Evolutionary conservation across 768 basidiomycete genomes (phyloP).

Genomic region (Omphalotus guepiniiformis): DNA sequence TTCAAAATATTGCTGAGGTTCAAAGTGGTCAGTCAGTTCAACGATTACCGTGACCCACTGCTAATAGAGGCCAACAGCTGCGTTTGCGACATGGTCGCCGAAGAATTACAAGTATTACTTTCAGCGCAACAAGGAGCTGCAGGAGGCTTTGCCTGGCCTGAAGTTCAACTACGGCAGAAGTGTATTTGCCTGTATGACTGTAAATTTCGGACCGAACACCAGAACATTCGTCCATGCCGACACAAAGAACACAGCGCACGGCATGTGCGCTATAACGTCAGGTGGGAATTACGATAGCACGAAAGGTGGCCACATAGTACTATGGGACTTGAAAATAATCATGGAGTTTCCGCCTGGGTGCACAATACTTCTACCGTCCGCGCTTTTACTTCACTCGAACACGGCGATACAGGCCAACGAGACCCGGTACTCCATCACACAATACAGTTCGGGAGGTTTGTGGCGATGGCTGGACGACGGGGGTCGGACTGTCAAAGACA

Average conservation of each 20-base stretch:
- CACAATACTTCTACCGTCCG: conserved; percentile 19
- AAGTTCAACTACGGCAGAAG: not conserved
- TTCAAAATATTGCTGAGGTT: not conserved
- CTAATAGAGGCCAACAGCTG: not conserved
- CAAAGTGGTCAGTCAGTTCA: not conserved
- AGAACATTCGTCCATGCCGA: not conserved
- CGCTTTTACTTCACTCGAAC: conserved; percentile 14
- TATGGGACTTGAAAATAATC: not conserved
- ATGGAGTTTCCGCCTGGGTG: conserved; percentile 16
- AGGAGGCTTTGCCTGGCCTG: not conserved
- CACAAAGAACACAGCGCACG: not conserved
- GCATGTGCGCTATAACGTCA: not conserved
- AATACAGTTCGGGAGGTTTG: conserved; percentile 20
- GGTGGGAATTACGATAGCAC: not conserved
- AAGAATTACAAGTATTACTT: not conserved
- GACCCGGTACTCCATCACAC: conserved; percentile 13
- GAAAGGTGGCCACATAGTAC: not conserved
- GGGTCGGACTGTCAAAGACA: no score
- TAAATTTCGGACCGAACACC: not conserved
- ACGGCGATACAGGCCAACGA: conserved; percentile 10
- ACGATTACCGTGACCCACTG: no score
- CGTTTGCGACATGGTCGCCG: not conserved
- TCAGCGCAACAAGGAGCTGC: not conserved
- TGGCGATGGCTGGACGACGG: conserved; percentile 20
- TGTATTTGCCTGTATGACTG: not conserved